A percentile compares a stretch with the other conserved stretches of the same genome.
Evolutionary conservation across 371 early-diverging fungal genomes (phyloP).

Genomic region (Lichtheimia ramosa): DNA sequence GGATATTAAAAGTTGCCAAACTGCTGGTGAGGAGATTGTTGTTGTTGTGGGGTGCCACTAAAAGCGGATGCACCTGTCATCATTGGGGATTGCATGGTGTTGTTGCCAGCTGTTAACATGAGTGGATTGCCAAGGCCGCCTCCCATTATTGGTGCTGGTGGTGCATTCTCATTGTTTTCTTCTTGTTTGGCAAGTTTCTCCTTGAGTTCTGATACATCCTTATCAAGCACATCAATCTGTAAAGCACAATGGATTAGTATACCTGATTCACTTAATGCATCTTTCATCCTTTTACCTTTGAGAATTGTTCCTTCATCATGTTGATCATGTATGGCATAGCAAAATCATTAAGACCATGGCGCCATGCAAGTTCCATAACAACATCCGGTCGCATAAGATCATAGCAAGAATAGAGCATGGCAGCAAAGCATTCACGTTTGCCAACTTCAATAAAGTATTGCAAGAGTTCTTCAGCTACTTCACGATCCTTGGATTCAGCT

Average conservation of each 20-base stretch:
- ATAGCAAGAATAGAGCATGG: constrained; percentile 89
- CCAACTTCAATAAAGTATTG: constrained; percentile 91
- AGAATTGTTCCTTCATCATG: constrained; percentile 78
- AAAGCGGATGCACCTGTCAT: constrained; percentile 16
- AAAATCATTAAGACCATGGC: constrained; percentile 83
- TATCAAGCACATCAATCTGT: constrained; percentile 24
- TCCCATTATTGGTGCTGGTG: constrained; percentile 27
- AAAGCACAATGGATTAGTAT: background rate
- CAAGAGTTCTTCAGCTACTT: constrained; percentile 90
- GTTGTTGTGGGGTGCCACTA: constrained; percentile 2
- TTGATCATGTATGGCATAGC: constrained; percentile 97
- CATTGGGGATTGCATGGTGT: constrained; percentile 46
- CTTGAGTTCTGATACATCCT: constrained; percentile 25
- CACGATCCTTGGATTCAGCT: constrained; percentile 79
- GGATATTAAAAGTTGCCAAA: constrained; percentile 11
- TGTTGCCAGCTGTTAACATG: constrained; percentile 59
- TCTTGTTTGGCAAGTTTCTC: constrained; percentile 24
- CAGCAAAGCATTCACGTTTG: constrained; percentile 91
- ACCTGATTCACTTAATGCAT: background rate
- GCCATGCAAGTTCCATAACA: constrained; percentile 93
- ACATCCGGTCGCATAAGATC: constrained; percentile 92
- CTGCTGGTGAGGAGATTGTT: background rate
- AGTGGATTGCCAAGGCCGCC: constrained; percentile 67
- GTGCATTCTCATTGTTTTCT: constrained; percentile 30
- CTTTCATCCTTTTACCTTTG: constrained; percentile 50